Base-by-base conservation (phyloP, 129 eudicot species). In the Flaveria brownii region DNA sequence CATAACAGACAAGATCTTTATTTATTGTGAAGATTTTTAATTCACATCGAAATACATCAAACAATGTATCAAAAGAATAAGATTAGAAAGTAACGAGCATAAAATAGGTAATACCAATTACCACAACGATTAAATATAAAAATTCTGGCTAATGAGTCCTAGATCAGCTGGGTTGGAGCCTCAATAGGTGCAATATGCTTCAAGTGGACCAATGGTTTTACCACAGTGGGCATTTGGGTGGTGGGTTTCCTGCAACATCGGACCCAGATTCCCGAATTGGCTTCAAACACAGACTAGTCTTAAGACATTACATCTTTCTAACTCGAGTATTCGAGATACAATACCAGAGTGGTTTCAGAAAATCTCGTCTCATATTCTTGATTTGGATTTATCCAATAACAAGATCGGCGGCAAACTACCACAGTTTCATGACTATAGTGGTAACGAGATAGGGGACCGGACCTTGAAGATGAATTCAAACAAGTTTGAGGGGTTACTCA, bases 401-500 rank as follows among this genome's bases (percentile, higher is more conserved):
- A 0, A 39, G 0, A 65, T 65, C 1, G 0, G 14, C n/a, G 70
- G 70, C 25, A 36, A 36, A 65, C 43, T 65, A 0, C 70, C 70
- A 5, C 70, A 0, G 9, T 6, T 65, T 65, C 50, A 36, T 0
- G 15, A 0, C 10, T 18, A 14, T 6, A 26, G 20, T 13, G 5
- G 68, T 15, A 14, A 15, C 5, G 41, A 23, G 9, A 30, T 28
- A 15, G 10, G 4, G 11, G 9, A 2, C 10, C 9, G 68, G 20
- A 62, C 30, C 51, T 2, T 52, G 20, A 70, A 13, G 22, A 22
- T 70, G 74, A 47, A 47, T 14, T 47, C 45, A 0, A 70, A 70
- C 74, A 70, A 70, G 6, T 47, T 70, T 70, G 60, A 70, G 42
- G 74, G 74, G 25, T 70, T 36, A 25, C 7, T 70, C 1, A 14